A percentile compares a stretch with the other conserved stretches of the same genome.
Evolutionary conservation across 2,329 filamentous ascomycete species (phyloP).

Genomic region (Beauveria sp.): DNA sequence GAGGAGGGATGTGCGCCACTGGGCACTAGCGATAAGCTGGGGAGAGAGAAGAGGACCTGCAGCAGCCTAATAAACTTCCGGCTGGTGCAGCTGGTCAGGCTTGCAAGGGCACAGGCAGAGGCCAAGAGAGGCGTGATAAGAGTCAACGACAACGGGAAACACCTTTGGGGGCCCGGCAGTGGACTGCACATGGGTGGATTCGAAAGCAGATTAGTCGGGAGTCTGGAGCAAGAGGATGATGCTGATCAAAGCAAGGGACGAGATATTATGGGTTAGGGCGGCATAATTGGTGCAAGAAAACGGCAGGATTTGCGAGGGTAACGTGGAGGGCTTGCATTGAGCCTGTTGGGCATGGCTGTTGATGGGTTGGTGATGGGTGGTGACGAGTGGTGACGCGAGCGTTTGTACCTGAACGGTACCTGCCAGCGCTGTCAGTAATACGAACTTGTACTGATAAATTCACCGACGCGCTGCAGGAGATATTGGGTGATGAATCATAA

Average conservation of each 20-base stretch:
- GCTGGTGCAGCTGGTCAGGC: neutral
- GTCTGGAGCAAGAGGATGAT: neutral
- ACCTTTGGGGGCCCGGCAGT: neutral
- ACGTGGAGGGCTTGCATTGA: neutral
- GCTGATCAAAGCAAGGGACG: neutral
- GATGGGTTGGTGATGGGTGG: neutral
- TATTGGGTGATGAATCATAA: neutral
- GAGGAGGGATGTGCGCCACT: conserved; percentile 6
- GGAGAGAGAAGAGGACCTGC: neutral
- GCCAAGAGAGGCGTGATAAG: neutral
- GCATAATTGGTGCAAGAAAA: neutral
- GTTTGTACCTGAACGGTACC: neutral
- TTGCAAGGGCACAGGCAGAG: neutral
- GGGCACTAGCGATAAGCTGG: neutral
- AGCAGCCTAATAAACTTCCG: neutral
- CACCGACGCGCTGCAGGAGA: neutral
- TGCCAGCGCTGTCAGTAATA: neutral
- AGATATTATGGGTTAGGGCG: neutral
- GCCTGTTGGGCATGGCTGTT: neutral
- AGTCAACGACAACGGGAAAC: neutral
- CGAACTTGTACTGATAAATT: neutral
- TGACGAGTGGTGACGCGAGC: neutral
- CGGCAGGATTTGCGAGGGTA: neutral
- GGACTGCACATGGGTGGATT: conserved; percentile 6
- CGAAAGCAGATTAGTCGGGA: neutral